Evolutionary conservation across 345 rosid genomes (phyloP).

Genomic region (Eutrema heterophyllum): DNA sequence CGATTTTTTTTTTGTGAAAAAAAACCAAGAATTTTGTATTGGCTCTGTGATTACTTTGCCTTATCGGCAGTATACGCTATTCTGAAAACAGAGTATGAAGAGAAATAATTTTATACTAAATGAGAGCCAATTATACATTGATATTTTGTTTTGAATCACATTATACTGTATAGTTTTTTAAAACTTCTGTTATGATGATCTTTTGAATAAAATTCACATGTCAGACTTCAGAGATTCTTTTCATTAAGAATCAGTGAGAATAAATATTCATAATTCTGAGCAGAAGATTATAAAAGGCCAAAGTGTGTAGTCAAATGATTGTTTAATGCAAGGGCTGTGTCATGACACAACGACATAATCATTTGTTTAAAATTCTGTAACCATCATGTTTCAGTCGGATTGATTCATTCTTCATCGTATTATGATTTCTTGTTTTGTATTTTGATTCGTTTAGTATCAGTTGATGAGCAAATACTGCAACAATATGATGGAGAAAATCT

Average conservation of each 20-base stretch:
- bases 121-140: constrained; percentile 1
- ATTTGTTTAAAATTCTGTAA: too few relatives aligned
- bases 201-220: constrained; percentile 32
- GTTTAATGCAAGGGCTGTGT: too few relatives aligned
- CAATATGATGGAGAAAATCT: constrained; percentile 34
- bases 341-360: too few relatives aligned
- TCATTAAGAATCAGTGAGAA: constrained; percentile 28
- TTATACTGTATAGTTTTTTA: background rate
- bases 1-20: background rate
- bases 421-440: background rate
- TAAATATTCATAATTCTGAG: constrained; percentile 9
- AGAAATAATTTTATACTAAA: background rate
- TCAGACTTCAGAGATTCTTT: constrained; percentile 35
- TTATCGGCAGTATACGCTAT: constrained; percentile 31
- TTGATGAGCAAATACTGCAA: constrained; percentile 44
- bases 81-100: constrained; percentile 21
- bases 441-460: background rate
- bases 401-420: too few relatives aligned
- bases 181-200: constrained; percentile 29
- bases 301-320: too few relatives aligned
- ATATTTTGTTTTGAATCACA: background rate
- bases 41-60: constrained; percentile 26
- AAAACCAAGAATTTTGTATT: background rate
- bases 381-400: too few relatives aligned
- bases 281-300: background rate